Base-by-base conservation (phyloP, 2,329 filamentous ascomycete genomes). In the Rhynchosporium graminicola region DNA sequence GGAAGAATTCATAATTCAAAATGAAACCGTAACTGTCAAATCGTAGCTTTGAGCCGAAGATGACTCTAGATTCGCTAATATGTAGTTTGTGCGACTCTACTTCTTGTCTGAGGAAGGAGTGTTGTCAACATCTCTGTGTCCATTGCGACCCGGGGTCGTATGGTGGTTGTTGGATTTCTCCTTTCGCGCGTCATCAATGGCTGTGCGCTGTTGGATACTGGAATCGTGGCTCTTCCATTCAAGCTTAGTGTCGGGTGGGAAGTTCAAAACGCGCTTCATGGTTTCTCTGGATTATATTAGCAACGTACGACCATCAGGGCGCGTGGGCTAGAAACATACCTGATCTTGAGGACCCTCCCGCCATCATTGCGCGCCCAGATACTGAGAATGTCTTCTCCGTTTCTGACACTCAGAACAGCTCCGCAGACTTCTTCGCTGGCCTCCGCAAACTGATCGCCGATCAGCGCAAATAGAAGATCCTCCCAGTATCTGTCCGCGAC, bases 401-500 rank as follows among this genome's bases (percentile, higher is more conserved):
- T 96, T 66, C 95, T 85, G 67, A 99, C 91, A 75, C 93, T 98
- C 48, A 99, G 83, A 36, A 99, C 95, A 60, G 91, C 92, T 64
- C 95, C 95, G 74, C 94, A 99, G 47, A 99, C 89, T 76, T 99
- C 94, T 70, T 98, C 94, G 57, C 89, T 87, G 43, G 92, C 93
- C 74, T 98, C 95, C 58, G 87, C 85, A 74, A 99, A 98, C 75
- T 97, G 92, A 73, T 98, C 93, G 48, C 95, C 95, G 62, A 97
- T 87, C 71, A 97, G 89, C 31, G 92, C 92, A 71, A 98, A 81
- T 64, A 98, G 80, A 56, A 98, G 82, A 74, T 97, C 91, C 80
- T 99, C 95, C 92, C 95, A 99, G 77, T 96, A 97, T 60, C 94
- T 87, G 77, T 98, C 95, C 20, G 92, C 91, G 26, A 99, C 91